These are phyloP conservation scores for Daedaleopsis sinensis DNA, from an alignment of 768 basidiomycete species.

Conservation along the genomic window DNA sequence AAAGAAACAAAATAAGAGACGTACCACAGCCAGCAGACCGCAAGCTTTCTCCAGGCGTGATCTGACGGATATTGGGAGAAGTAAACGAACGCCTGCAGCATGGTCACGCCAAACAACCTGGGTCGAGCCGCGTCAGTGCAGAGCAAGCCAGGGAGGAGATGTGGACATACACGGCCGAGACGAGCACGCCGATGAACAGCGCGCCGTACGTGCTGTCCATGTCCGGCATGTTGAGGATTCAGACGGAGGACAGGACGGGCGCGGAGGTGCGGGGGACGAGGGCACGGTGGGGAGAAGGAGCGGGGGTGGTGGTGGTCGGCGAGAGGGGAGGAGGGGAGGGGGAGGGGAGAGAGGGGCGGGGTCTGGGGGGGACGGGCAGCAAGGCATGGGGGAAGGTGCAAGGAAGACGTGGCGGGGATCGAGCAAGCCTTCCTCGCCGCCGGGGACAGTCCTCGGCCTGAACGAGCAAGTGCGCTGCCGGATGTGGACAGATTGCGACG, in stretches of 20 bases:
- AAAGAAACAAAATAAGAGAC: neutral
- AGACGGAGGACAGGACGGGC: neutral
- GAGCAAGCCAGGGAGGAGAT: neutral
- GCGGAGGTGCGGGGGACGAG: neutral
- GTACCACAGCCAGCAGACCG: conserved; percentile 23
- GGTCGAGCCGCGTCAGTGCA: neutral
- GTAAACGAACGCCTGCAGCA: conserved; percentile 23
- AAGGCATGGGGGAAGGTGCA: neutral
- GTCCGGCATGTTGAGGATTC: conserved; percentile 4
- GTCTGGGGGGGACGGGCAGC: neutral
- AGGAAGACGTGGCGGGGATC: neutral
- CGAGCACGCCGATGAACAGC: conserved; percentile 21
- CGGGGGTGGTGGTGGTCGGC: neutral
- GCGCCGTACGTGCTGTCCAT: conserved; percentile 24
- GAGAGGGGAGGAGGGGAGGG: neutral
- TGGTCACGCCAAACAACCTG: conserved; percentile 25
- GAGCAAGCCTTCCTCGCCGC: neutral
- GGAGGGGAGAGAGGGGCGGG: neutral
- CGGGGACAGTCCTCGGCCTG: neutral
- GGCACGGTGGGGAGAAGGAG: neutral
- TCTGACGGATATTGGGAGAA: conserved; percentile 21
- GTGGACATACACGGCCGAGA: conserved; percentile 21
- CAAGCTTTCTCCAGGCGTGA: conserved; percentile 20
- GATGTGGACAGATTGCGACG: neutral
- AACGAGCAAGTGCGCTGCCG: neutral